Conservation (phyloP, 2,329 filamentous ascomycete genomes). For the Hortaea sp. region DNA sequence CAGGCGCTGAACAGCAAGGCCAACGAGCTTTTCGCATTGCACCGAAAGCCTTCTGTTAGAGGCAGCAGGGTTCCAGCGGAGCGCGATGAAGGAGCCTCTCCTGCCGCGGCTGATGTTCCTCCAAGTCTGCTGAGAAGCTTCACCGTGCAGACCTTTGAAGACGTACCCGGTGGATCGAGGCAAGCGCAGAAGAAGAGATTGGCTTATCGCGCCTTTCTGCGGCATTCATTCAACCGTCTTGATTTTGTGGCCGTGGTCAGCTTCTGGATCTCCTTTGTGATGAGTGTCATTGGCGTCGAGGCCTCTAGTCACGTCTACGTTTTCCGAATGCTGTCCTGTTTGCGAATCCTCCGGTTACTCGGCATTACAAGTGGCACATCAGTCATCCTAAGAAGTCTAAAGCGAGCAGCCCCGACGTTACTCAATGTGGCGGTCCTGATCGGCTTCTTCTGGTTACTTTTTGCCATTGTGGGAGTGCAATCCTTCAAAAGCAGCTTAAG, state of each 20-base stretch:
- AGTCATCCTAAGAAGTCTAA: slow-evolving; percentile 87
- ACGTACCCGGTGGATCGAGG: slow-evolving; percentile 52
- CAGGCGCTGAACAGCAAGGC: slow-evolving; percentile 68
- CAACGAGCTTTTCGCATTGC: slow-evolving; percentile 68
- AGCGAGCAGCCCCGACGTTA: slow-evolving; percentile 84
- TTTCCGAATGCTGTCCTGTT: slow-evolving; percentile 92
- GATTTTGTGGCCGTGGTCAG: slow-evolving; percentile 92
- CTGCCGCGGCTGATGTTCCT: slow-evolving; percentile 11
- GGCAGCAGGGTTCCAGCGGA: slow-evolving; percentile 14
- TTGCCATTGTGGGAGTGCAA: slow-evolving; percentile 93
- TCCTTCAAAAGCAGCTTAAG: slow-evolving; percentile 59
- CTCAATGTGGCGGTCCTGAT: slow-evolving; percentile 91
- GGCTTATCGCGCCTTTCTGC: slow-evolving; percentile 80
- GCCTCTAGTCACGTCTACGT: slow-evolving; percentile 64
- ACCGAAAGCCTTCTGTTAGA: slow-evolving; percentile 60
- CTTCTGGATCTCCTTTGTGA: slow-evolving; percentile 81
- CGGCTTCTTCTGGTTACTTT: slow-evolving; percentile 93
- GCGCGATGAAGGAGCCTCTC: slow-evolving; percentile 8
- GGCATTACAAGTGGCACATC: slow-evolving; percentile 88
- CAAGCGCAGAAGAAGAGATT: slow-evolving; percentile 76
- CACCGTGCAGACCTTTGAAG: slow-evolving; percentile 29
- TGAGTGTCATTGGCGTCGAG: slow-evolving; percentile 63
- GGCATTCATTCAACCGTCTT: slow-evolving; percentile 90
- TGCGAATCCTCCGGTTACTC: slow-evolving; percentile 84
- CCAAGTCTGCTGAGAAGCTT: slow-evolving; percentile 25